Base-by-base conservation (phyloP, 1,284 basidiomycete species). In the Apiotrichum laibachii region DNA sequence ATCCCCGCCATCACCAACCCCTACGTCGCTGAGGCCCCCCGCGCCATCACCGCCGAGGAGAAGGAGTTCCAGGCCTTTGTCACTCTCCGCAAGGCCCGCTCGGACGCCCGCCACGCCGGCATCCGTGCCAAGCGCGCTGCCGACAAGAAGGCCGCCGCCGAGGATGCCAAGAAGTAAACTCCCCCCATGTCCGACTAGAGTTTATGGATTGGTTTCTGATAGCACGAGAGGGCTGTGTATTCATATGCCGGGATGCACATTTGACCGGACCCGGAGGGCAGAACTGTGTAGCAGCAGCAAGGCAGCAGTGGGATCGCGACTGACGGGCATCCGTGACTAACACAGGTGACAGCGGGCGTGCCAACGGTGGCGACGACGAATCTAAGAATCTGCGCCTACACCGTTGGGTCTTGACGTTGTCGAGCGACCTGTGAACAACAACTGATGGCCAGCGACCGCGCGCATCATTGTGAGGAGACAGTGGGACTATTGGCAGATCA, bases 1-100 rank as follows among this genome's bases (percentile, higher is more conserved):
- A 72, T 85, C 64, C 74, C 90, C 71, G 83, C 92, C 62, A 82
- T 95, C 65, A 87, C 90, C 61, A 75, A 84, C 60, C 74, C 85
- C 61, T 86, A 85, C 79, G 79, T 81, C 61, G 84, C 83, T 72
- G 96, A 99, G 81, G 81, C 85, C 57, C 94, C 96, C 74, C 91
- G 95, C 78, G 88, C 90, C 81, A 98, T 99, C 80, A 92, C 92
- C 67, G 81, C 83, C 58, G 91, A 92, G 76, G 95, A 99, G 82
- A 90, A 88, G 79, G 85, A 88, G 69, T 89, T 92, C 82, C 76
- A 89, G 74, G 92, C 93, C 19, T 98, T 85, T 88, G 85, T 84
- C 79, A 85, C 92, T 69, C 90, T 98, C 76, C 93, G 96, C 76
- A 81, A 84, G 67, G 86, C 88, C 67, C 90, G 94, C 71, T 89